phyloP scores from a whole-genome alignment of 225 moss, liverwort and hornwort species.

The Polytrichum formosum region DNA sequence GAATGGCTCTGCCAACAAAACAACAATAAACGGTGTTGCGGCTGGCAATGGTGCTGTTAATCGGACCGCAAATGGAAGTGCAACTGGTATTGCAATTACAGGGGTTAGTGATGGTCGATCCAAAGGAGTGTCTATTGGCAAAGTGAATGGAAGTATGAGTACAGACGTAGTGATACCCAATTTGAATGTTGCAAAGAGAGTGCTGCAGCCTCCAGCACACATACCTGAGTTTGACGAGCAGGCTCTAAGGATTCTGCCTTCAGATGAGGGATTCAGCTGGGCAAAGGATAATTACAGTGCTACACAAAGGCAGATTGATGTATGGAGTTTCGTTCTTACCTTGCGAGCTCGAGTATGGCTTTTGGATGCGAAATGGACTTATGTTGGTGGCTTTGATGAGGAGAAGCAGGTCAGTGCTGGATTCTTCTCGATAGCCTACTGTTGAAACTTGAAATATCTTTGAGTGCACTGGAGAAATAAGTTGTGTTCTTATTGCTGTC shows the following conservation, averaged over 20 bases:
- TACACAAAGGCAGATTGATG: conserved; percentile 68
- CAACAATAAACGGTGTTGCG: background rate
- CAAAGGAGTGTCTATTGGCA: conserved; percentile 33
- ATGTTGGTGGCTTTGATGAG: conserved; percentile 75
- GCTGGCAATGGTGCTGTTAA: conserved; percentile 19
- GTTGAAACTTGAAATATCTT: no score
- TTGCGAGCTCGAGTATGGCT: conserved; percentile 73
- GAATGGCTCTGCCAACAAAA: conserved; percentile 20
- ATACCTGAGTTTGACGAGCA: conserved; percentile 42
- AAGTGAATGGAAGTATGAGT: conserved; percentile 31
- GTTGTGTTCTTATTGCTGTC: no score
- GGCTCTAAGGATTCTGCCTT: conserved; percentile 57
- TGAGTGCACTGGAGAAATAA: no score
- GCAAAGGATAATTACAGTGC: conserved; percentile 78
- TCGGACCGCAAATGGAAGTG: conserved; percentile 16
- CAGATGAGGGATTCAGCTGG: conserved; percentile 95
- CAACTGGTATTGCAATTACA: conserved; percentile 25
- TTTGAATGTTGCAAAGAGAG: conserved; percentile 36
- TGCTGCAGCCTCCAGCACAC: conserved; percentile 50
- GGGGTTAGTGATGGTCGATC: conserved; percentile 17
- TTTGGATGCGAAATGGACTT: conserved; percentile 82
- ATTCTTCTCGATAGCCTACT: background rate
- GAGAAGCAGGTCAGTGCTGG: conserved; percentile 68
- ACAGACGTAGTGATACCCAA: conserved; percentile 48
- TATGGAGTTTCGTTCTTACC: conserved; percentile 91